phyloP scores from a whole-genome alignment of 305 asterid genomes.

The Fraxinus floribunda region DNA sequence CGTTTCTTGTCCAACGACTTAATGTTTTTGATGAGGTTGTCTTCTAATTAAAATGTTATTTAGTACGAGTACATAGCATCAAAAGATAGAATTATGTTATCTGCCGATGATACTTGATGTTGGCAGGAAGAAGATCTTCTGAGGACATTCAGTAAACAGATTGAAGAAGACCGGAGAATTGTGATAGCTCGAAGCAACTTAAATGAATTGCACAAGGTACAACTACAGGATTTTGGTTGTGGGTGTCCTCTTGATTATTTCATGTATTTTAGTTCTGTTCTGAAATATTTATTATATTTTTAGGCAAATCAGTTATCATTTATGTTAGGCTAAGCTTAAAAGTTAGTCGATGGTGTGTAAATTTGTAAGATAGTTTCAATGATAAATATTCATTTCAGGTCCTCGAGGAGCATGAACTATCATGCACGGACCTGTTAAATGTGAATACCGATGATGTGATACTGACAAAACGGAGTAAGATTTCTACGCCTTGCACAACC shows the following conservation, averaged over 20 bases:
- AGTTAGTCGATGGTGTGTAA: neutral
- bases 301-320: neutral
- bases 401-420: conserved; percentile 75
- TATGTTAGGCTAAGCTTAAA: neutral
- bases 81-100: conserved; percentile 14
- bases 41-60: neutral
- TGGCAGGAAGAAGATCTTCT: conserved; percentile 88
- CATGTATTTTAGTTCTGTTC: conserved; percentile 5
- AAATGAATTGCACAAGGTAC: conserved; percentile 85
- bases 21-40: neutral
- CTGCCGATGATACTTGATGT: conserved; percentile 22
- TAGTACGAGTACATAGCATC: neutral
- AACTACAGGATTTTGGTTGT: conserved; percentile 13
- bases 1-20: neutral
- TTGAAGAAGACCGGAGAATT: conserved; percentile 88
- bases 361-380: neutral
- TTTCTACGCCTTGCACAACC: conserved; percentile 10
- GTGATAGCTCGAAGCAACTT: conserved; percentile 87
- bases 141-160: conserved; percentile 80
- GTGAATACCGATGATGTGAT: conserved; percentile 71
- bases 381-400: conserved; percentile 59
- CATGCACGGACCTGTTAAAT: conserved; percentile 76
- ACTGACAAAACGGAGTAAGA: conserved; percentile 87
- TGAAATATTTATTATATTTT: neutral
- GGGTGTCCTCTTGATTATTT: conserved; percentile 15